Evolutionary conservation across 164 flowering plant species (phyloP), one percentile per base, ranked within the genome.

Genomic region (Chimonanthus praecox): DNA sequence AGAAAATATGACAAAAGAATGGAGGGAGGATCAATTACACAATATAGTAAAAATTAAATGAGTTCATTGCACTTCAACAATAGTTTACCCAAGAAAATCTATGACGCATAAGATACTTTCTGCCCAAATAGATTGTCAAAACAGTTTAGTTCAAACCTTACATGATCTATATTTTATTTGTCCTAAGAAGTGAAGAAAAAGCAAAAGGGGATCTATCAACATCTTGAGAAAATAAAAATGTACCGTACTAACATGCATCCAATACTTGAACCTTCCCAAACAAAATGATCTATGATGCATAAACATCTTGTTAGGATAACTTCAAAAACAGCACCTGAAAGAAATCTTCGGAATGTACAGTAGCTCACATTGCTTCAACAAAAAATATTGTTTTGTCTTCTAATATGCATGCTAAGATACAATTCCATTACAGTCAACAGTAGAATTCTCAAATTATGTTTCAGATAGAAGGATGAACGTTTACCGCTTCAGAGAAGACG

Each of bases 401-500:
- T 11, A 66, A 66, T 16, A 3, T 66, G 7, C 21, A 46, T 33
- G 68, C 68, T 5, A 13, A 44, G 47, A 54, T n/a, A 11, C 15
- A 54, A 9, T 15, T 54, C 16, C n/a, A 54, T 10, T 54, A 9
- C n/a, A 48, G 33, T 33, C 33, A 16, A 44, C 46, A 62, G 18
- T 46, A 20, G 66, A 73, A 64, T 62, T 7, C 20, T 64, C 16
- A n/a, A 54, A 16, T 58, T 71, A 65, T 16, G 68, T 58, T 69
- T n/a, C 33, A 68, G 70, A 69, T 7, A 18, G 47, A 43, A 69
- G 9, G 46, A 50, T 68, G 70, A n/a, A 66, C 9, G 8, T 68
- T 73, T 82, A 94, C 97, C 91, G 85, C 78, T 73, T 89, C 9
- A 94, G 74, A 62, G 94, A 85, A 76, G 94, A 87, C 50, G 79